A percentile compares a stretch with the other conserved stretches of the same genome.
Conservation (phyloP, 1,284 basidiomycete genomes). For the Cryptococcus depauperatus region DNA sequence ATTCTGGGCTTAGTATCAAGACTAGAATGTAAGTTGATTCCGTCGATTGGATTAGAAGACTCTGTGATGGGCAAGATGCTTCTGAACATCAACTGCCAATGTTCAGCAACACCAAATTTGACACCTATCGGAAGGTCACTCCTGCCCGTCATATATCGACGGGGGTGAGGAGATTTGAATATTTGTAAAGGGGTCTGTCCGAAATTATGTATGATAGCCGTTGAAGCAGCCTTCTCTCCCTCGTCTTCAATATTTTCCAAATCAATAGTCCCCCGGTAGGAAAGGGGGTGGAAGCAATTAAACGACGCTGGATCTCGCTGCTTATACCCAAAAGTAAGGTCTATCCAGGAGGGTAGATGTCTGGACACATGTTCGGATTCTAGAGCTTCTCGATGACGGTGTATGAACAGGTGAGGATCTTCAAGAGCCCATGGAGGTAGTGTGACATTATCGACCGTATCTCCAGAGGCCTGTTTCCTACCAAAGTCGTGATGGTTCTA, state of each 20-base stretch:
- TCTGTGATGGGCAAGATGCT: slow-evolving; percentile 42
- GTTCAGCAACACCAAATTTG: slow-evolving; percentile 69
- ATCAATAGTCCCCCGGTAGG: slow-evolving; percentile 88
- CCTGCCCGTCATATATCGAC: slow-evolving; percentile 61
- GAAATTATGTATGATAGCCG: slow-evolving; percentile 92
- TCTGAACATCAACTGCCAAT: slow-evolving; percentile 40
- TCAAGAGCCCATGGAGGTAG: slow-evolving; percentile 84
- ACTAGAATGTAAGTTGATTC: slow-evolving; percentile 40
- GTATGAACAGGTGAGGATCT: slow-evolving; percentile 77
- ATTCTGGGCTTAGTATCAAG: slow-evolving; percentile 24
- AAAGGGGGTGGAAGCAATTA: slow-evolving; percentile 90
- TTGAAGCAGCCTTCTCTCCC: slow-evolving; percentile 79
- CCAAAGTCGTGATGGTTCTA: slow-evolving; percentile 73
- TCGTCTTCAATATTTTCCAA: slow-evolving; percentile 76
- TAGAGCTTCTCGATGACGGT: slow-evolving; percentile 72
- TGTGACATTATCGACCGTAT: slow-evolving; percentile 77
- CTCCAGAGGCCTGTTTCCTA: slow-evolving; percentile 68
- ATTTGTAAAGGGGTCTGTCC: slow-evolving; percentile 84
- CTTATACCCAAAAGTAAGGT: slow-evolving; percentile 71
- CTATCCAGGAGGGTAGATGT: slow-evolving; percentile 82
- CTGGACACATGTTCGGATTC: slow-evolving; percentile 85
- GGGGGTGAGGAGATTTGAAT: slow-evolving; percentile 75
- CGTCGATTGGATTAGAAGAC: slow-evolving; percentile 54
- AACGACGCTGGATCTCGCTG: slow-evolving; percentile 69
- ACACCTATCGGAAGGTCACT: slow-evolving; percentile 61